Evolutionary conservation across 176 grass and related monocot species (phyloP).

Genomic region (Rhynchospora breviuscula): DNA sequence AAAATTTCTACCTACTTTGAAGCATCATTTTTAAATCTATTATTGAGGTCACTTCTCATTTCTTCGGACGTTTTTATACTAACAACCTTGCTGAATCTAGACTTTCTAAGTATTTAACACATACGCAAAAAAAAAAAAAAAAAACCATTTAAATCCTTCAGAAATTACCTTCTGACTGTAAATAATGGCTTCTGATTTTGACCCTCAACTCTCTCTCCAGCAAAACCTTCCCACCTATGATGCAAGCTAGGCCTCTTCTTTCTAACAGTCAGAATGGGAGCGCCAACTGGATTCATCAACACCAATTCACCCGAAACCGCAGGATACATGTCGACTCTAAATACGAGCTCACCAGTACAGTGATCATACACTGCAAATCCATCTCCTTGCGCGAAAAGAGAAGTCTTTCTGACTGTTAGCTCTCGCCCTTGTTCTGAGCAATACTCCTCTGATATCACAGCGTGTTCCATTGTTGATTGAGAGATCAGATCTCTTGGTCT

Average conservation of each 20-base stretch:
- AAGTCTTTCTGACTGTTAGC: constrained; percentile 94
- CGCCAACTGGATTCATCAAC: constrained; percentile 49
- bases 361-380: constrained; percentile 89
- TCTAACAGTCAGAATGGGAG: constrained; percentile 60
- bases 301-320: constrained; percentile 53
- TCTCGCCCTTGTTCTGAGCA: constrained; percentile 55
- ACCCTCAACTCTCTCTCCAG: constrained; percentile 41
- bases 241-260: constrained; percentile 82
- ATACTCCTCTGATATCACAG: constrained; percentile 54
- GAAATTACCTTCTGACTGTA: constrained; percentile 43
- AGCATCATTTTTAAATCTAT: not conserved
- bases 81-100: not conserved
- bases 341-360: constrained; percentile 58
- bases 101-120: not conserved
- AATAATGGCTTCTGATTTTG: constrained; percentile 66
- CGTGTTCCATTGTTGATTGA: constrained; percentile 1
- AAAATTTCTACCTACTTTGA: not conserved
- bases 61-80: not conserved
- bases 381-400: constrained; percentile 68
- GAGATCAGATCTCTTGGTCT: not conserved
- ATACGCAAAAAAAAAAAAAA: not conserved
- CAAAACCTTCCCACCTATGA: constrained; percentile 85
- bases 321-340: constrained; percentile 78
- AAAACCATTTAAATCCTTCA: not conserved
- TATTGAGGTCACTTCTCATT: not conserved